These are phyloP conservation scores for Russula compacta DNA, from an alignment of 768 basidiomycete genomes.

Conservation along the genomic window DNA sequence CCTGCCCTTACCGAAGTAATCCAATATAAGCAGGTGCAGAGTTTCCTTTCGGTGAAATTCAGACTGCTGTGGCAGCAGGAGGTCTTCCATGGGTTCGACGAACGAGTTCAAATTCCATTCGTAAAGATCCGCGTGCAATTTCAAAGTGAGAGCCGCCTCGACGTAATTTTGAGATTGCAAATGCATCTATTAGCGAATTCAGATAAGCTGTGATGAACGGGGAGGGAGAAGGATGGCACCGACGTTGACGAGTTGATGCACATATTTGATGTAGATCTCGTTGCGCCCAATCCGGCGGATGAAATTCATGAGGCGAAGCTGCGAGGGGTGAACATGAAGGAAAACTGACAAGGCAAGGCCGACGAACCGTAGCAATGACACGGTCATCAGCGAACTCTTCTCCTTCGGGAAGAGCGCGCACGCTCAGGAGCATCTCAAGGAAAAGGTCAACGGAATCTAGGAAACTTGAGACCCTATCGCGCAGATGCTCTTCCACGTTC, in stretches of 20 bases:
- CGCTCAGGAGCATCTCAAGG: conserved; percentile 79
- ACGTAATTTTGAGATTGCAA: conserved; percentile 84
- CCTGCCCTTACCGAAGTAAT: conserved; percentile 90
- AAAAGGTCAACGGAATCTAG: conserved; percentile 87
- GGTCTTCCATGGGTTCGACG: conserved; percentile 80
- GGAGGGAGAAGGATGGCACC: conserved; percentile 21
- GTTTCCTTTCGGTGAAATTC: conserved; percentile 94
- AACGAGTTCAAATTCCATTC: conserved; percentile 81
- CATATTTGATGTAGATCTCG: conserved; percentile 94
- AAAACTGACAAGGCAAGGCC: neutral
- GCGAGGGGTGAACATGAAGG: neutral
- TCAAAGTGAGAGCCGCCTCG: conserved; percentile 88
- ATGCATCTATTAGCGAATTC: conserved; percentile 52
- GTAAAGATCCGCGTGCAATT: conserved; percentile 88
- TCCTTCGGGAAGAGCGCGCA: conserved; percentile 83
- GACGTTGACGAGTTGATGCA: conserved; percentile 89
- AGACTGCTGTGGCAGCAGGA: conserved; percentile 84
- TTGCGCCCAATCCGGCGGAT: conserved; percentile 85
- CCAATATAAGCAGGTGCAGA: conserved; percentile 82
- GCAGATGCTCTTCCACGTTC: conserved; percentile 69
- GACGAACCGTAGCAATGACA: conserved; percentile 73
- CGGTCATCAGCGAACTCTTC: conserved; percentile 94
- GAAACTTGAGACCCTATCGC: conserved; percentile 70
- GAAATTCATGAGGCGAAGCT: conserved; percentile 90
- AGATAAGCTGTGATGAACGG: neutral